These are phyloP conservation scores for Paecilomyces variotii DNA, from an alignment of 2,329 filamentous ascomycete species.

Conservation along the genomic window DNA sequence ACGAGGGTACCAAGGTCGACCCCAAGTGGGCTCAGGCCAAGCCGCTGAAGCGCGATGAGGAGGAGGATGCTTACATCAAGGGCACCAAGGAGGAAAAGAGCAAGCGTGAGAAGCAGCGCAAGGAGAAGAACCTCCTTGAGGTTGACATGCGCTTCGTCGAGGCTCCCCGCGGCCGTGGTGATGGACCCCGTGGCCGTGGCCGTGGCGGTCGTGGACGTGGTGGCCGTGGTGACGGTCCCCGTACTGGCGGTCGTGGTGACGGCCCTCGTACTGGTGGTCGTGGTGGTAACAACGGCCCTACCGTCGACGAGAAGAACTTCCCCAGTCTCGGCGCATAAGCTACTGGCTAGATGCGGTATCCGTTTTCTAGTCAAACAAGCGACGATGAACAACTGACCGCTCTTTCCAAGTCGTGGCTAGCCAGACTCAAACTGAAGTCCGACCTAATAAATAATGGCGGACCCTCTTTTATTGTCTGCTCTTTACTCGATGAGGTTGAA, in stretches of 20 bases:
- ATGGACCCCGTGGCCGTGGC: conserved; percentile 40
- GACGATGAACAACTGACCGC: not conserved
- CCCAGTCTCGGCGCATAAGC: conserved; percentile 37
- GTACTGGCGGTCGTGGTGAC: conserved; percentile 29
- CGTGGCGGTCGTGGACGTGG: conserved; percentile 38
- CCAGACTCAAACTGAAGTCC: not conserved
- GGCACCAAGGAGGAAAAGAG: conserved; percentile 62
- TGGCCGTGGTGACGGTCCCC: conserved; percentile 24
- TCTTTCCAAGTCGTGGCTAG: not conserved
- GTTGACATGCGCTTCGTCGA: conserved; percentile 80
- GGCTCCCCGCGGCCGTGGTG: conserved; percentile 48
- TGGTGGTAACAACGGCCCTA: conserved; percentile 19
- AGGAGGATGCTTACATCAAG: conserved; percentile 67
- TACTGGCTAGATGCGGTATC: not conserved
- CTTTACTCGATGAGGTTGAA: not conserved
- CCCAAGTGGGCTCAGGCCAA: conserved; percentile 93
- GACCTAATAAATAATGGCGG: not conserved
- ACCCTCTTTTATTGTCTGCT: not conserved
- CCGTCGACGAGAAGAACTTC: conserved; percentile 40
- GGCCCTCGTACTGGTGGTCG: conserved; percentile 33
- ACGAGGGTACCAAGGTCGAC: conserved; percentile 79
- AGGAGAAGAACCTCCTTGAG: conserved; percentile 82
- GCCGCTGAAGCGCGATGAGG: conserved; percentile 46
- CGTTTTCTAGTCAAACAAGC: not conserved
- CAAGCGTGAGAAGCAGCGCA: conserved; percentile 76